phyloP scores from a whole-genome alignment of 345 rosid genomes.

The Psidium friedrichsthalianum region DNA sequence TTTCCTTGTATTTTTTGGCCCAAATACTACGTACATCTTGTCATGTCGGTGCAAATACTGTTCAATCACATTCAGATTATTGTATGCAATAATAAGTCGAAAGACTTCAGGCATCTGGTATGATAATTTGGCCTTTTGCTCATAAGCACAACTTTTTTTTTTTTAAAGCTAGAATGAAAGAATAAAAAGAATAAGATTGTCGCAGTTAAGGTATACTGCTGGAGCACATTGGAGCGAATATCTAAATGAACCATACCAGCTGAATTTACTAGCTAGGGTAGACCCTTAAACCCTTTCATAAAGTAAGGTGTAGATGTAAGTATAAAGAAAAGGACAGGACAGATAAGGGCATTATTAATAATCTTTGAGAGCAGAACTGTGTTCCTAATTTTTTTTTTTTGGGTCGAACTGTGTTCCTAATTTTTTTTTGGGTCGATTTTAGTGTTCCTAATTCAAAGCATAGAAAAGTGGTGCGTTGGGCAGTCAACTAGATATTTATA shows the following conservation, averaged over 20 bases:
- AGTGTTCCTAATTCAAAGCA: neutral
- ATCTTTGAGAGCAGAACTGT: neutral
- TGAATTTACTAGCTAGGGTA: neutral
- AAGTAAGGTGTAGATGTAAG: neutral
- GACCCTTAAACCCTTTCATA: neutral
- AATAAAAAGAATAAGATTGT: neutral
- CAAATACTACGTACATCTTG: neutral
- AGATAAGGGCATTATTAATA: neutral
- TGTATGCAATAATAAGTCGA: neutral
- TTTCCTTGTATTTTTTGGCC: neutral
- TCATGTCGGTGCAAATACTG: neutral
- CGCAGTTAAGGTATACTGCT: neutral
- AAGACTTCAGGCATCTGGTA: neutral
- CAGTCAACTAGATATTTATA: too few relatives aligned
- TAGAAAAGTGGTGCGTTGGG: neutral
- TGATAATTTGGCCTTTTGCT: neutral
- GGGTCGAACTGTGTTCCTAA: neutral
- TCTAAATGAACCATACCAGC: neutral
- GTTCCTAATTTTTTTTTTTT: too few relatives aligned
- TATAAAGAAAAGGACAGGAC: neutral
- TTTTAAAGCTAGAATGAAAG: neutral
- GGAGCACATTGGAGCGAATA: neutral
- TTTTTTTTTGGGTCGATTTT: too few relatives aligned
- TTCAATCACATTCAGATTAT: neutral
- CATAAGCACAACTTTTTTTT: neutral